Percentiles rank a stretch among this genome's conserved stretches.
These are phyloP conservation scores for Ilyonectria destructans DNA, from an alignment of 2,329 filamentous ascomycete species.

Conservation along the genomic window DNA sequence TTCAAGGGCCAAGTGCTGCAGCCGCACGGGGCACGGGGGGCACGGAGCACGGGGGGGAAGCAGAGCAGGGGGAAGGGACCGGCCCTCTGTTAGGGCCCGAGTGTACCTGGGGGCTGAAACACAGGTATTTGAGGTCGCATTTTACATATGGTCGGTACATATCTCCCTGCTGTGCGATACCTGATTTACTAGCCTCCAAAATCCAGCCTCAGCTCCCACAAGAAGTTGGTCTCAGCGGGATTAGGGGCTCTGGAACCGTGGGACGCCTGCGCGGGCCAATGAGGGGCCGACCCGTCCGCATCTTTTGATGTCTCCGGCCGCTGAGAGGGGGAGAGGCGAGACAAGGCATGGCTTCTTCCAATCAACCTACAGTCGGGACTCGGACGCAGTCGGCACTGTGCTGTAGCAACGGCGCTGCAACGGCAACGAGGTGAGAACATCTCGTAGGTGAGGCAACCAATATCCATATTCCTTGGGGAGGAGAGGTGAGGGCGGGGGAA, in stretches of 20 bases:
- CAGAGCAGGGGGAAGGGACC: constrained; percentile 45
- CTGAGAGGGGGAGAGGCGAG: constrained; percentile 40
- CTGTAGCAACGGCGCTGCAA: constrained; percentile 25
- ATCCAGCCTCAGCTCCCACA: constrained; percentile 19
- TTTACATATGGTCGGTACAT: constrained; percentile 24
- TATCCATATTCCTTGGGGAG: neutral
- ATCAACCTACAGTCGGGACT: constrained; percentile 26
- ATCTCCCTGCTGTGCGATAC: constrained; percentile 27
- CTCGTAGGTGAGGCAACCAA: neutral
- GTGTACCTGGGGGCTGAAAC: constrained; percentile 38
- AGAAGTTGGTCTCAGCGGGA: constrained; percentile 40
- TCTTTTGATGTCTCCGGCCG: constrained; percentile 39
- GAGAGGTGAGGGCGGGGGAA: constrained; percentile 10
- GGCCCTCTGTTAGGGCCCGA: constrained; percentile 29
- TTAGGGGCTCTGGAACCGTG: constrained; percentile 46
- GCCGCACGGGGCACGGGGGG: constrained; percentile 37
- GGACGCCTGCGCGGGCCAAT: constrained; percentile 44
- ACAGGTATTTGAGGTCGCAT: constrained; percentile 21
- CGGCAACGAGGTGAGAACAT: constrained; percentile 27
- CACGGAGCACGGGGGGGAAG: constrained; percentile 43
- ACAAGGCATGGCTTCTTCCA: constrained; percentile 36
- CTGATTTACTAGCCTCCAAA: constrained; percentile 28
- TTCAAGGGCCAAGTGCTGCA: constrained; percentile 49
- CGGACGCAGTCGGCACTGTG: constrained; percentile 40
- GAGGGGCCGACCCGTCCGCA: constrained; percentile 49